Conservation (phyloP, 2,329 filamentous ascomycete genomes). For the Microsporum audouinii region DNA sequence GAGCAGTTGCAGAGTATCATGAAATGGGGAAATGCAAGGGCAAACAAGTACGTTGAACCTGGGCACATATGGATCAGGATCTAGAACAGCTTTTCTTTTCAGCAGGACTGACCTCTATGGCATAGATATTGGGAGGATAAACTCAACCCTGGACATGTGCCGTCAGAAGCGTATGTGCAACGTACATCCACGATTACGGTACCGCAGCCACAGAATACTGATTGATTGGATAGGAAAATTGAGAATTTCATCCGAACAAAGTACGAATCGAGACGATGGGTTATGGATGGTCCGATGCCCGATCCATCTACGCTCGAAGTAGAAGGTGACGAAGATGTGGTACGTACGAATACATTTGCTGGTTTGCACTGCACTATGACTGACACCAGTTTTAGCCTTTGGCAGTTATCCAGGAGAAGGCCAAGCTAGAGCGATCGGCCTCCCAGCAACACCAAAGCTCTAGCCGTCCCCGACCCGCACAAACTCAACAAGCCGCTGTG, state of each 20-base stretch:
- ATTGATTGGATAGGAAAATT: constrained; percentile 54
- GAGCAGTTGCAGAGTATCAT: constrained; percentile 91
- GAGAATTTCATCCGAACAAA: constrained; percentile 99
- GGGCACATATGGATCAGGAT: constrained; percentile 8
- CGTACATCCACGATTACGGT: not conserved
- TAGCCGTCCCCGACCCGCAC: constrained; percentile 24
- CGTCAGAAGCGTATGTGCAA: constrained; percentile 60
- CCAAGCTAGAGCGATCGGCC: constrained; percentile 51
- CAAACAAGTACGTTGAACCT: constrained; percentile 61
- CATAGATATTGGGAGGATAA: constrained; percentile 82
- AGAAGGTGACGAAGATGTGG: constrained; percentile 73
- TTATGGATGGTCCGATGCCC: constrained; percentile 94
- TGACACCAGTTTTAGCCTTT: constrained; percentile 40
- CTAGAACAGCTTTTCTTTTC: constrained; percentile 16
- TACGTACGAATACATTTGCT: constrained; percentile 37
- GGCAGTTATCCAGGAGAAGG: constrained; percentile 58
- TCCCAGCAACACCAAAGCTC: constrained; percentile 43
- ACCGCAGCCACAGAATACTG: not conserved
- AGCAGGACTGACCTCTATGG: constrained; percentile 5
- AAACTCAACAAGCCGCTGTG: constrained; percentile 38
- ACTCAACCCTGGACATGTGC: constrained; percentile 76
- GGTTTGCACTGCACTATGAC: constrained; percentile 4
- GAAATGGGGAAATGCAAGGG: constrained; percentile 89
- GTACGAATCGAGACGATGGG: constrained; percentile 97
- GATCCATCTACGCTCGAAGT: constrained; percentile 79